Evolutionary conservation across 1,284 basidiomycete genomes (phyloP).

Genomic region (Ustilago shanxiensis): DNA sequence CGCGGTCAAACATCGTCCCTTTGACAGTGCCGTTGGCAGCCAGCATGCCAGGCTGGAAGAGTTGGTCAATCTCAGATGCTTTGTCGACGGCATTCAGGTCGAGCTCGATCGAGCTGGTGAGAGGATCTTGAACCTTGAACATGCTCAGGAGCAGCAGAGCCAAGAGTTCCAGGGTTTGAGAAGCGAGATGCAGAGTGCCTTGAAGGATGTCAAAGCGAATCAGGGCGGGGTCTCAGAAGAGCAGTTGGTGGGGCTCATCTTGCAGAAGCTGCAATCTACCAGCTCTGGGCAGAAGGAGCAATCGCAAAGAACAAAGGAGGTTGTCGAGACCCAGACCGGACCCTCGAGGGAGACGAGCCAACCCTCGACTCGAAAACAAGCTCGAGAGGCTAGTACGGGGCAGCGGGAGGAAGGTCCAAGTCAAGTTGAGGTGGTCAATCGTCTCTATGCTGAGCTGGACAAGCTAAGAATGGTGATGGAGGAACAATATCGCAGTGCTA

Average conservation of each 20-base stretch:
- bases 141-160: slow-evolving; percentile 49
- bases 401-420: slow-evolving; percentile 22
- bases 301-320: background rate
- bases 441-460: slow-evolving; percentile 51
- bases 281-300: slow-evolving; percentile 3
- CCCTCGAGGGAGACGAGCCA: background rate
- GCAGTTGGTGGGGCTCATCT: slow-evolving; percentile 31
- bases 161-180: slow-evolving; percentile 48
- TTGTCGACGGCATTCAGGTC: slow-evolving; percentile 52
- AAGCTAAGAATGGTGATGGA: slow-evolving; percentile 43
- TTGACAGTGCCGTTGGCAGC: slow-evolving; percentile 42
- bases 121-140: slow-evolving; percentile 51
- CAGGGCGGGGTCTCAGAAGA: slow-evolving; percentile 20
- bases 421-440: slow-evolving; percentile 43
- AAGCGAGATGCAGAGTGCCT: slow-evolving; percentile 38
- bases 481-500: slow-evolving; percentile 38
- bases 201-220: slow-evolving; percentile 32
- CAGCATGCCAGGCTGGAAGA: slow-evolving; percentile 49
- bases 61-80: slow-evolving; percentile 48
- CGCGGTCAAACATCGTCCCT: slow-evolving; percentile 44
- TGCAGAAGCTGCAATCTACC: slow-evolving; percentile 22
- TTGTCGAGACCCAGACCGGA: background rate
- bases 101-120: slow-evolving; percentile 54
- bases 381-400: background rate
- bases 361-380: background rate